Evolutionary conservation across 208 protist genomes (phyloP).

Genomic region (Crithidia bombi): DNA sequence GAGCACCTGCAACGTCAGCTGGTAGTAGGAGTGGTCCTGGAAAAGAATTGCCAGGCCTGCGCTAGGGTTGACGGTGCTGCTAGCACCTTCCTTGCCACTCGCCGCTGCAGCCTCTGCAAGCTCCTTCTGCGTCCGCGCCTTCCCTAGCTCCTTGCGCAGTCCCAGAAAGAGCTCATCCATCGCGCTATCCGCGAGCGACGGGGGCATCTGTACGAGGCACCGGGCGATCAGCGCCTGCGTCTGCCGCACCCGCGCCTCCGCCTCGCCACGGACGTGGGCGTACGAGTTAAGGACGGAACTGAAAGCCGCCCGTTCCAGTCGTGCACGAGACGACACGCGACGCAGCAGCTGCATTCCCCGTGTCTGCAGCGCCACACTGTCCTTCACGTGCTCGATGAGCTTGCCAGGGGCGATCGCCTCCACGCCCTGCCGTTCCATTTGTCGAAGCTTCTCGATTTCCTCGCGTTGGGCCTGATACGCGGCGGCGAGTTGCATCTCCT

Average conservation of each 20-base stretch:
- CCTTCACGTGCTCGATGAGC: slow-evolving; percentile 71
- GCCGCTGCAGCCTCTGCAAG: slow-evolving; percentile 1
- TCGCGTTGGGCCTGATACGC: slow-evolving; percentile 67
- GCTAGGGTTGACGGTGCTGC: slow-evolving; percentile 27
- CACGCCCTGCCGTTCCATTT: slow-evolving; percentile 74
- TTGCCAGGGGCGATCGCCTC: slow-evolving; percentile 66
- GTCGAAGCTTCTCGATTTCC: slow-evolving; percentile 65
- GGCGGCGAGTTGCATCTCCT: slow-evolving; percentile 66
- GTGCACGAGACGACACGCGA: slow-evolving; percentile 43
- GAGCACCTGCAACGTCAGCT: slow-evolving; percentile 70
- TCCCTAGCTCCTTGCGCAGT: slow-evolving; percentile 41
- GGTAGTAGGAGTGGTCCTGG: slow-evolving; percentile 50
- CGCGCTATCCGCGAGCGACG: slow-evolving; percentile 56
- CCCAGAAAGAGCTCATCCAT: slow-evolving; percentile 58
- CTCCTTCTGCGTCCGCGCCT: slow-evolving; percentile 33
- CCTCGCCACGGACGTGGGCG: slow-evolving; percentile 43
- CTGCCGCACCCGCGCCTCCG: slow-evolving; percentile 56
- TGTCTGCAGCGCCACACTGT: slow-evolving; percentile 49
- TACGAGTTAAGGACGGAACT: slow-evolving; percentile 60
- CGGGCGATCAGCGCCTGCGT: slow-evolving; percentile 75
- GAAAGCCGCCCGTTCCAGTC: slow-evolving; percentile 63
- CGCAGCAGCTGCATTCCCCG: slow-evolving; percentile 55
- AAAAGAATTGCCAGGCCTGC: slow-evolving; percentile 24
- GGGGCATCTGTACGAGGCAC: slow-evolving; percentile 63
- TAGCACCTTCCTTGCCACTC: background rate